These are phyloP conservation scores for Dendrobium nobile DNA, from an alignment of 106 monocot species.

Conservation along the genomic window DNA sequence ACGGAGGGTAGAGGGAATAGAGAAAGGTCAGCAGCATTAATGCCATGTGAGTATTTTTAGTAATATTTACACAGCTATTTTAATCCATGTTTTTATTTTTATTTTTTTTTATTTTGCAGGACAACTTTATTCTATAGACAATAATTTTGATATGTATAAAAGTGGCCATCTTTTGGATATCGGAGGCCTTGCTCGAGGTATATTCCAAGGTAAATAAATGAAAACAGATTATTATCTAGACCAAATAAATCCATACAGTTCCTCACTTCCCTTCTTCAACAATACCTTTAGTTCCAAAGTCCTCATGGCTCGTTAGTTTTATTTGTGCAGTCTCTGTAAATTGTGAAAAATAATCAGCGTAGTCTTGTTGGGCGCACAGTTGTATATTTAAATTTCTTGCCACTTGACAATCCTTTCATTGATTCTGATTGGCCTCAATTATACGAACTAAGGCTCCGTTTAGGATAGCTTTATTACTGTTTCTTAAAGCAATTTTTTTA, in stretches of 20 bases:
- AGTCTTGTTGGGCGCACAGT: no score
- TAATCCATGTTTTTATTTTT: background rate
- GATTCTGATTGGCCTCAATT: no score
- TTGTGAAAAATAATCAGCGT: no score
- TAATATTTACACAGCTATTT: background rate
- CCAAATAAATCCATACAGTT: background rate
- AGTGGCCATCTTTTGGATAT: background rate
- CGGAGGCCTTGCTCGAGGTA: background rate
- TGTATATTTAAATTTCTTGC: no score
- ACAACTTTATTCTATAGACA: background rate
- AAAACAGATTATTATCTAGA: background rate
- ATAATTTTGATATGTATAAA: background rate
- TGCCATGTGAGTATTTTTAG: background rate
- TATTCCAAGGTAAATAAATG: background rate
- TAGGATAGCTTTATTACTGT: no score
- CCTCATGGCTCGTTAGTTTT: background rate
- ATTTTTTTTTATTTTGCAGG: background rate
- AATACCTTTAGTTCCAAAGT: background rate
- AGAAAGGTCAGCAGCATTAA: background rate
- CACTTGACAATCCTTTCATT: no score
- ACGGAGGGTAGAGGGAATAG: background rate
- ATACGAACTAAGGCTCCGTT: no score
- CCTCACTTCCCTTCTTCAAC: background rate
- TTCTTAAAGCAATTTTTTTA: no score
- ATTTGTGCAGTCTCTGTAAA: no score